Evolutionary conservation across 768 basidiomycete genomes (phyloP), one percentile per base, ranked within the genome.

Genomic region (Coprinopsis cinerea): DNA sequence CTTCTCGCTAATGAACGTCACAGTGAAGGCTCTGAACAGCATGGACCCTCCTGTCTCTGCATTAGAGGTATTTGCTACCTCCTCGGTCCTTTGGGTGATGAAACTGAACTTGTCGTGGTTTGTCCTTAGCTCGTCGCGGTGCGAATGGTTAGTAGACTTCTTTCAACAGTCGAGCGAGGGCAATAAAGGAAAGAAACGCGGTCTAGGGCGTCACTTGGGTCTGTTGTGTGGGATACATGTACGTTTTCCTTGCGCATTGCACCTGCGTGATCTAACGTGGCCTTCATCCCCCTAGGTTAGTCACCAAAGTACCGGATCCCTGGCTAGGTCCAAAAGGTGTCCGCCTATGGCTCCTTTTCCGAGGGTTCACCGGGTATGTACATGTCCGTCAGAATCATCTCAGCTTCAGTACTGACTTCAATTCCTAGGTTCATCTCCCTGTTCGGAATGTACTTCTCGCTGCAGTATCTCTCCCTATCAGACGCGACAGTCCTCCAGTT

Each of bases 401-500:
- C 9, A 34, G n/a, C 9, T 9, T 34, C n/a, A 34, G 30, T 34
- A 34, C 9, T 34, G 30, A 34, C 30, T 9, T 34, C 9, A 9
- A 34, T 9, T 34, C 11, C 2, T 47, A 88, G 84, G 1, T 94
- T 89, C 61, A 75, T 88, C 45, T 84, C 82, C 4, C 64, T 90
- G 5, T 79, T 78, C 49, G 80, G 82, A 14, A 68, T 78, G 14
- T 87, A 85, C 61, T 84, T 78, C 57, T 79, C 86, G 1, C 67
- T 91, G 9, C 73, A 81, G 61, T 88, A 83, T 62, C 73, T 92
- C 2, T 84, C 85, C 0, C 70, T 93, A 0, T 84, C 85, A 1
- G 91, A 93, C 59, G 79, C 86, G 0, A 83, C 81, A 0, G 84
- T 87, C 4, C 67, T 94, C 39, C 80, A 81, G 0, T 93, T 92